phyloP scores from a whole-genome alignment of 106 monocot genomes.

The Apostasia shenzhenica region DNA sequence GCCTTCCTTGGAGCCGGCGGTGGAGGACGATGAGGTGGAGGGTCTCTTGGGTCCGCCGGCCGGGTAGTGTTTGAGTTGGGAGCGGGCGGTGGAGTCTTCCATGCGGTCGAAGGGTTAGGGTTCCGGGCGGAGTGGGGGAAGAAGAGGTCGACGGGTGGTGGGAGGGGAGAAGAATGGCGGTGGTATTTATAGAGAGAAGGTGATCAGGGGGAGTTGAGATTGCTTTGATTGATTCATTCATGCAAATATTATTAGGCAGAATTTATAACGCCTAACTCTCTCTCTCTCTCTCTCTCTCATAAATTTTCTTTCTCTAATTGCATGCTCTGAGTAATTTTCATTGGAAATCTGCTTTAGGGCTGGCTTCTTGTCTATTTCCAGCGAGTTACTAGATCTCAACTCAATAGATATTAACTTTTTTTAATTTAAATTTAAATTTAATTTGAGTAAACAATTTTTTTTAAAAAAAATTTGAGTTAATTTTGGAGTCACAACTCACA shows the following conservation, averaged over 20 bases:
- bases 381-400: too few species aligned
- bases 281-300: slow-evolving; percentile 3
- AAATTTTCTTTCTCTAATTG: not conserved
- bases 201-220: not conserved
- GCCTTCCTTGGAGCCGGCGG: slow-evolving; percentile 2
- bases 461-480: too few species aligned
- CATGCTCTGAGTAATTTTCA: not conserved
- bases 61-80: not conserved
- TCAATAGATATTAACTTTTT: too few species aligned
- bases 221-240: not conserved
- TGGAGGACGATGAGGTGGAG: not conserved
- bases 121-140: not conserved
- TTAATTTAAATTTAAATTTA: too few species aligned
- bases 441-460: too few species aligned
- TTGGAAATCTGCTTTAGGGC: not conserved
- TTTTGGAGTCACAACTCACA: too few species aligned
- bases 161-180: not conserved
- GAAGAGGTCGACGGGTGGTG: not conserved
- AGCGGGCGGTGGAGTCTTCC: slow-evolving; percentile 4
- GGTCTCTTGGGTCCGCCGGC: slow-evolving; percentile 2
- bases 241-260: not conserved
- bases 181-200: slow-evolving; percentile 2
- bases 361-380: too few species aligned
- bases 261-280: slow-evolving; percentile 3
- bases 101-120: not conserved